These are phyloP conservation scores for Karstenula rhodostoma DNA, from an alignment of 2,329 filamentous ascomycete species.

Conservation along the genomic window DNA sequence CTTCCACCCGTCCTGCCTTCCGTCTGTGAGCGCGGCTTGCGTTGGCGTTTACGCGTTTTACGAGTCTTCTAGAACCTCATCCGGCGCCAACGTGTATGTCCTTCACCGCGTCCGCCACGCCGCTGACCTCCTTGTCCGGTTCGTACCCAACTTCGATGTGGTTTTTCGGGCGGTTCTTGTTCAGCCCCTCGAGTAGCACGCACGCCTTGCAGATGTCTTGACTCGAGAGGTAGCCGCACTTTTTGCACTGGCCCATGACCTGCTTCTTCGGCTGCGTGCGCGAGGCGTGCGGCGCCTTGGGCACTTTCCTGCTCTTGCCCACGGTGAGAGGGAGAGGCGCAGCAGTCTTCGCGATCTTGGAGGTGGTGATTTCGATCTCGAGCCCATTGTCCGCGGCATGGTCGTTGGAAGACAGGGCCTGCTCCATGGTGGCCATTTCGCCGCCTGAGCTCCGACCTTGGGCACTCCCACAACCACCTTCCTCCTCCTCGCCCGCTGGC, in stretches of 20 bases:
- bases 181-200: constrained; percentile 85
- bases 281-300: constrained; percentile 18
- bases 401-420: constrained; percentile 71
- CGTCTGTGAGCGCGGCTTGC: background rate
- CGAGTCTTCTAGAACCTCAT: constrained; percentile 19
- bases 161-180: constrained; percentile 69
- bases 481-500: constrained; percentile 62
- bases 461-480: constrained; percentile 77
- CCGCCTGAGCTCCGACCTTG: constrained; percentile 72
- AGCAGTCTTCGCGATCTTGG: constrained; percentile 47
- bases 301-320: constrained; percentile 34
- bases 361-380: constrained; percentile 71
- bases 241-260: constrained; percentile 81
- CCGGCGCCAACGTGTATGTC: constrained; percentile 29
- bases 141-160: constrained; percentile 40
- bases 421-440: constrained; percentile 86
- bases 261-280: constrained; percentile 61
- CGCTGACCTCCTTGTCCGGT: constrained; percentile 22
- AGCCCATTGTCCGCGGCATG: constrained; percentile 62
- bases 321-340: constrained; percentile 23
- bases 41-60: background rate
- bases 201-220: constrained; percentile 95
- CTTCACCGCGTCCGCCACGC: constrained; percentile 25
- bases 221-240: constrained; percentile 94
- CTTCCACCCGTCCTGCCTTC: background rate